Evolutionary conservation across 2,329 filamentous ascomycete genomes (phyloP).

Genomic region (Ophiostoma himal-ulmi): DNA sequence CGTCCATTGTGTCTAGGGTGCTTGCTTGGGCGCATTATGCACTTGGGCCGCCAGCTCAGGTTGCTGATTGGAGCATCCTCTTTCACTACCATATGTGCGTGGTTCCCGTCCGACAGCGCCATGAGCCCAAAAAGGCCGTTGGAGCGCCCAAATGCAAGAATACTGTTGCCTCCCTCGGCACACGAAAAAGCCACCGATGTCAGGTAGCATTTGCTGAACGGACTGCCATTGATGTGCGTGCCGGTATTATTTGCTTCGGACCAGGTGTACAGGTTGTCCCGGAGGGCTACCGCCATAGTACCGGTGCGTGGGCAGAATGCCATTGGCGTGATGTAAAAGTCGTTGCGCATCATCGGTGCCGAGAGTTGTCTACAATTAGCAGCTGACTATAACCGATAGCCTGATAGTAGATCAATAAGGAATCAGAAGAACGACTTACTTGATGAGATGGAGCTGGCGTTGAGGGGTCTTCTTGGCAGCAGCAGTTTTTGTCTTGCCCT

Average conservation of each 20-base stretch:
- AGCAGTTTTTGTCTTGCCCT: background rate
- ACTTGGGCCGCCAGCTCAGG: slow-evolving; percentile 69
- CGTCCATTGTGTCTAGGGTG: slow-evolving; percentile 43
- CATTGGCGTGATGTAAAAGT: slow-evolving; percentile 90
- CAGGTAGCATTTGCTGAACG: slow-evolving; percentile 53
- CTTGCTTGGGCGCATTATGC: slow-evolving; percentile 47
- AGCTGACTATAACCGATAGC: too few relatives aligned
- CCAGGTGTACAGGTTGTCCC: slow-evolving; percentile 79
- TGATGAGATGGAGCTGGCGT: background rate
- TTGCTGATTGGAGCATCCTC: slow-evolving; percentile 71
- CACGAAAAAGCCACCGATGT: slow-evolving; percentile 92
- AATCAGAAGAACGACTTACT: background rate
- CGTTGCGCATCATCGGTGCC: slow-evolving; percentile 81
- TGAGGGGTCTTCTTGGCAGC: background rate
- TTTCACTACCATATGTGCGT: slow-evolving; percentile 52
- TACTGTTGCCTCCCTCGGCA: slow-evolving; percentile 62
- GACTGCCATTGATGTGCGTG: slow-evolving; percentile 44
- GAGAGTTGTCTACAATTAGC: slow-evolving; percentile 67
- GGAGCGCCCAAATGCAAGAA: slow-evolving; percentile 78
- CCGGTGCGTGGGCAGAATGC: slow-evolving; percentile 73
- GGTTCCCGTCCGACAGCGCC: slow-evolving; percentile 58
- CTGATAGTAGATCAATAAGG: too few relatives aligned
- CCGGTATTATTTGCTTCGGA: slow-evolving; percentile 66
- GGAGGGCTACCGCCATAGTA: slow-evolving; percentile 77
- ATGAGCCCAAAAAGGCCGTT: slow-evolving; percentile 71